Evolutionary conservation across 441 rosid species (phyloP).

Genomic region (Populus hybrid): DNA sequence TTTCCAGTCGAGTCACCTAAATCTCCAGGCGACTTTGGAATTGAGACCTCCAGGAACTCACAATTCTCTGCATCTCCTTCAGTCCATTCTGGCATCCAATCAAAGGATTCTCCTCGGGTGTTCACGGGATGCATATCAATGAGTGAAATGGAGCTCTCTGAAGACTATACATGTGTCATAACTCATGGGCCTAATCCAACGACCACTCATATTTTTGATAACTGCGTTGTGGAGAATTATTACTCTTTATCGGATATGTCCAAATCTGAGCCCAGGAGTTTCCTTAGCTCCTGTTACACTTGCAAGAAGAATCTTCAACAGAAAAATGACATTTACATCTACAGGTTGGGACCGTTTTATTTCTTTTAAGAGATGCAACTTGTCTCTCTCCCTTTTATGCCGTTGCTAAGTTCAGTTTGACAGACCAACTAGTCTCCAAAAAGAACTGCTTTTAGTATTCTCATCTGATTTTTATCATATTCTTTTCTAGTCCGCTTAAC

Average conservation of each 20-base stretch:
- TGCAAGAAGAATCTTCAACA: slow-evolving; percentile 78
- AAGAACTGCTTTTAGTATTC: not conserved
- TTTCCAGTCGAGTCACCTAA: no score
- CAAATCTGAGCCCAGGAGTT: slow-evolving; percentile 24
- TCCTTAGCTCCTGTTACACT: slow-evolving; percentile 65
- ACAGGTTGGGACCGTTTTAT: slow-evolving; percentile 46
- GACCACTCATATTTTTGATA: slow-evolving; percentile 74
- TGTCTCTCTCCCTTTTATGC: not conserved
- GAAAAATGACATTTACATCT: slow-evolving; percentile 58
- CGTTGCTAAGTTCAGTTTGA: not conserved
- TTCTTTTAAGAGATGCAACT: not conserved
- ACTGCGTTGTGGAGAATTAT: slow-evolving; percentile 59
- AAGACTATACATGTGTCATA: no score
- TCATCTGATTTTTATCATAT: not conserved
- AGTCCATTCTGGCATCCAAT: no score
- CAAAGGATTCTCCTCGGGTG: no score
- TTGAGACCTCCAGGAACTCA: no score
- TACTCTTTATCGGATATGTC: slow-evolving; percentile 28
- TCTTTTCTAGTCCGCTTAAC: not conserved
- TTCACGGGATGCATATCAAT: no score
- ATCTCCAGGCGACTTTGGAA: no score
- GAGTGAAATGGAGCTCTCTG: no score
- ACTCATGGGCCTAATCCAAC: slow-evolving; percentile 80
- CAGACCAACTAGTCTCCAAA: not conserved
- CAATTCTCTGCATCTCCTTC: no score